Percentiles rank a stretch among this genome's conserved stretches.
These are phyloP conservation scores for Paramyrothecium sp. DNA, from an alignment of 2,329 filamentous ascomycete species.

Conservation along the genomic window DNA sequence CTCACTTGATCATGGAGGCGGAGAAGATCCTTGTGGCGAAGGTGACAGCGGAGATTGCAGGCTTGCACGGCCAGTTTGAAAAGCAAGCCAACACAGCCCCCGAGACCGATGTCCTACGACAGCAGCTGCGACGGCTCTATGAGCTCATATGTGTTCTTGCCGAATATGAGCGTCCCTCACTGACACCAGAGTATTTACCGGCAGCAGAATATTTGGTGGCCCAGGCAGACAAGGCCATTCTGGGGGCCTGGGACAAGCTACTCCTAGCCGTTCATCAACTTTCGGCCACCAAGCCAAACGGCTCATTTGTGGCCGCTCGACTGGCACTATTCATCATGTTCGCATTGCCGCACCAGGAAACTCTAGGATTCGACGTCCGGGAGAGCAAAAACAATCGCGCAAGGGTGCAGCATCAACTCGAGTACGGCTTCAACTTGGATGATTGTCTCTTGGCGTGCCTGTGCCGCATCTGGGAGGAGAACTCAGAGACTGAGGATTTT, in stretches of 20 bases:
- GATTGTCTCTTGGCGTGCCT: not conserved
- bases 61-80: not conserved
- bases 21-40: not conserved
- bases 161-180: not conserved
- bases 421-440: not conserved
- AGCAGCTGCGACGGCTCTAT: not conserved
- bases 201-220: not conserved
- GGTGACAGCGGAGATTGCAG: not conserved
- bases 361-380: not conserved
- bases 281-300: not conserved
- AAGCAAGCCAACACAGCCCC: too few relatives aligned
- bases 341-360: not conserved
- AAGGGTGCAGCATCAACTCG: not conserved
- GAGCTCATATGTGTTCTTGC: not conserved
- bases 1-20: too few relatives aligned
- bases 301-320: not conserved
- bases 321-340: not conserved
- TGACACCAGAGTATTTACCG: not conserved
- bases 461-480: not conserved
- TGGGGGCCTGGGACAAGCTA: not conserved
- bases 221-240: not conserved
- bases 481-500: not conserved
- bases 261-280: not conserved
- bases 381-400: not conserved
- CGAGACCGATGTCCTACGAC: not conserved